These are phyloP conservation scores for Alloteropsis angusta DNA, from an alignment of 202 grass and related monocot species.

Conservation along the genomic window DNA sequence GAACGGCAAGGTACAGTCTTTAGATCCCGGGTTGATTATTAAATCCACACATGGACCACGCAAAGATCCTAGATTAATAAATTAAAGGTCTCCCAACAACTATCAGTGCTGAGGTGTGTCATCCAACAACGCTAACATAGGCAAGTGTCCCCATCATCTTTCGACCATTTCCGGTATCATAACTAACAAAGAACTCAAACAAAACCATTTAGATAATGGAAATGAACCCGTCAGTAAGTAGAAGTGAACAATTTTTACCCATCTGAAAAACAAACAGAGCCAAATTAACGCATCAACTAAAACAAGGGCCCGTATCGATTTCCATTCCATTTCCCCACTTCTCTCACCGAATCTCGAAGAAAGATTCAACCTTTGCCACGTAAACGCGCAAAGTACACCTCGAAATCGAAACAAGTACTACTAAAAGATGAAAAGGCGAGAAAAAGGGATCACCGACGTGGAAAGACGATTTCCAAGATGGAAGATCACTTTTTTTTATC, in stretches of 20 bases:
- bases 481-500: too few relatives aligned
- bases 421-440: not conserved
- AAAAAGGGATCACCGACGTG: not conserved
- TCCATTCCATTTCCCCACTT: conserved; percentile 5
- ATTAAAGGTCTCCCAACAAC: conserved; percentile 10
- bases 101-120: not conserved
- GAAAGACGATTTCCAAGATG: not conserved
- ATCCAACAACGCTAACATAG: not conserved
- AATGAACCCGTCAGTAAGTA: not conserved
- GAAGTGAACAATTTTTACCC: not conserved
- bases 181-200: not conserved
- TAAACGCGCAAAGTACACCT: not conserved
- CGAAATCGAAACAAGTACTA: not conserved
- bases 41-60: conserved; percentile 18
- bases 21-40: conserved; percentile 18
- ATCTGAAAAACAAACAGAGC: not conserved
- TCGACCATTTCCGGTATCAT: not conserved
- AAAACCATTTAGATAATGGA: not conserved
- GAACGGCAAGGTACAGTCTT: not conserved
- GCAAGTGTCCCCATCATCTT: not conserved
- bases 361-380: not conserved
- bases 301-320: not conserved
- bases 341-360: not conserved
- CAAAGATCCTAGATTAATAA: conserved; percentile 15
- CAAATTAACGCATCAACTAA: not conserved